phyloP scores from a whole-genome alignment of 2,329 filamentous ascomycete genomes.

The Arthroderma sp. region DNA sequence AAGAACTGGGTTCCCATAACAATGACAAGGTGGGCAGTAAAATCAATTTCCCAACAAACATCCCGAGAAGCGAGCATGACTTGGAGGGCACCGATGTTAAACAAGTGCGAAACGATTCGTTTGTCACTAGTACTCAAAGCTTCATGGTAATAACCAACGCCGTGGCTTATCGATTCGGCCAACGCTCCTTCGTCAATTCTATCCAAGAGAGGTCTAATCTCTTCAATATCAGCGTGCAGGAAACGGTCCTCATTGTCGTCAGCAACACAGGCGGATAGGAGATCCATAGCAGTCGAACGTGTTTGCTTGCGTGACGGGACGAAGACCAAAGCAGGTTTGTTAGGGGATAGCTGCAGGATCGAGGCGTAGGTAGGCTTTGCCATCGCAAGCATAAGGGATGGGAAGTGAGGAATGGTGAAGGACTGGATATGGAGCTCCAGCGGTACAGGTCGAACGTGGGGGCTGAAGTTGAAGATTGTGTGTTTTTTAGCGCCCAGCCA shows the following conservation, averaged over 20 bases:
- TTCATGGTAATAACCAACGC: slow-evolving; percentile 95
- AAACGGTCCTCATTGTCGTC: slow-evolving; percentile 92
- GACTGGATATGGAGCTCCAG: slow-evolving; percentile 91
- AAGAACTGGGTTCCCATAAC: slow-evolving; percentile 98
- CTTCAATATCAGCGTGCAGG: slow-evolving; percentile 67
- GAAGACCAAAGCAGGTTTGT: slow-evolving; percentile 84
- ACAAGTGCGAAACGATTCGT: slow-evolving; percentile 85
- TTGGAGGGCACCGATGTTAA: slow-evolving; percentile 77
- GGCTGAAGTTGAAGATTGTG: slow-evolving; percentile 97
- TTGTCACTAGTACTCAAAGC: slow-evolving; percentile 80
- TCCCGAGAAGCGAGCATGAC: slow-evolving; percentile 72
- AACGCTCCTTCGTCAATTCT: slow-evolving; percentile 76
- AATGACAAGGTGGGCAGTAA: slow-evolving; percentile 76
- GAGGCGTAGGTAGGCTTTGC: slow-evolving; percentile 84
- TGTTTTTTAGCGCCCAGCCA: slow-evolving; percentile 98
- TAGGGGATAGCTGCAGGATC: slow-evolving; percentile 72
- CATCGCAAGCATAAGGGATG: slow-evolving; percentile 97
- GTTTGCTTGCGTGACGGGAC: slow-evolving; percentile 90
- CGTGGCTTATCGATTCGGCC: slow-evolving; percentile 79
- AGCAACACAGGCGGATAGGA: slow-evolving; percentile 73
- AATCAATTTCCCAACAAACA: slow-evolving; percentile 90
- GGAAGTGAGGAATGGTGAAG: slow-evolving; percentile 91
- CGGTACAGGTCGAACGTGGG: slow-evolving; percentile 74
- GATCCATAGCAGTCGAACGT: slow-evolving; percentile 69
- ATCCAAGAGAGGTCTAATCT: slow-evolving; percentile 68